phyloP scores from a whole-genome alignment of 2,329 filamentous ascomycete genomes.

The Byssothecium circinans region DNA sequence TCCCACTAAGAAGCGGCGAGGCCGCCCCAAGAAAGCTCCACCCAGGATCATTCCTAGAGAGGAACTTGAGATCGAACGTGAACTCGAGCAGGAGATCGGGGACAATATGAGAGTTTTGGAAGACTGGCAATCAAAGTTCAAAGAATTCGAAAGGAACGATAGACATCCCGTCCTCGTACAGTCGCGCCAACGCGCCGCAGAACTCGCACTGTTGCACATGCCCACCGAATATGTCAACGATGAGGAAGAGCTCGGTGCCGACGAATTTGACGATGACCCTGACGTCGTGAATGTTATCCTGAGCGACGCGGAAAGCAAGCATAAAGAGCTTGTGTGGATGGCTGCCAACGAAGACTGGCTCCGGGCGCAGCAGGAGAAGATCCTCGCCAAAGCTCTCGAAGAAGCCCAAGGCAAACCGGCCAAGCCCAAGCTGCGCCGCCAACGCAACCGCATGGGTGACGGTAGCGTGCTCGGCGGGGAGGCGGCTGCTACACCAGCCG shows the following conservation, averaged over 20 bases:
- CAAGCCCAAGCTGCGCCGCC: slow-evolving; percentile 51
- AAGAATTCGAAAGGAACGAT: slow-evolving; percentile 31
- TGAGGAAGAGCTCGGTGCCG: slow-evolving; percentile 66
- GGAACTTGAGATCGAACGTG: slow-evolving; percentile 51
- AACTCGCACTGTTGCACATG: slow-evolving; percentile 28
- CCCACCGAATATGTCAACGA: slow-evolving; percentile 28
- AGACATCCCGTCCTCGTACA: slow-evolving; percentile 32
- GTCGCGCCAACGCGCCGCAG: slow-evolving; percentile 30
- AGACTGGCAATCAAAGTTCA: slow-evolving; percentile 34
- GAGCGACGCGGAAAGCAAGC: slow-evolving; percentile 69
- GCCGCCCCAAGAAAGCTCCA: slow-evolving; percentile 37
- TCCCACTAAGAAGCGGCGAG: slow-evolving; percentile 44
- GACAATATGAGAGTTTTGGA: slow-evolving; percentile 28
- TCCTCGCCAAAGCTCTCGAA: slow-evolving; percentile 70
- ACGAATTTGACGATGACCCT: slow-evolving; percentile 86
- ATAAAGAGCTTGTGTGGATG: slow-evolving; percentile 93
- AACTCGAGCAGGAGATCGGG: slow-evolving; percentile 51
- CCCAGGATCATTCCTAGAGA: slow-evolving; percentile 45
- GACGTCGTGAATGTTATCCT: slow-evolving; percentile 83
- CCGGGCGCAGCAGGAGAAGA: slow-evolving; percentile 80
- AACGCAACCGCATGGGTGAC: slow-evolving; percentile 42
- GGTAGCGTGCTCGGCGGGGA: slow-evolving; percentile 48
- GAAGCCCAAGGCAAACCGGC: slow-evolving; percentile 54
- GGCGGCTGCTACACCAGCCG: slow-evolving; percentile 47
- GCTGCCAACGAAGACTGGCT: slow-evolving; percentile 95